These are phyloP conservation scores for Botrytis squamosa DNA, from an alignment of 2,329 filamentous ascomycete species.

Conservation along the genomic window DNA sequence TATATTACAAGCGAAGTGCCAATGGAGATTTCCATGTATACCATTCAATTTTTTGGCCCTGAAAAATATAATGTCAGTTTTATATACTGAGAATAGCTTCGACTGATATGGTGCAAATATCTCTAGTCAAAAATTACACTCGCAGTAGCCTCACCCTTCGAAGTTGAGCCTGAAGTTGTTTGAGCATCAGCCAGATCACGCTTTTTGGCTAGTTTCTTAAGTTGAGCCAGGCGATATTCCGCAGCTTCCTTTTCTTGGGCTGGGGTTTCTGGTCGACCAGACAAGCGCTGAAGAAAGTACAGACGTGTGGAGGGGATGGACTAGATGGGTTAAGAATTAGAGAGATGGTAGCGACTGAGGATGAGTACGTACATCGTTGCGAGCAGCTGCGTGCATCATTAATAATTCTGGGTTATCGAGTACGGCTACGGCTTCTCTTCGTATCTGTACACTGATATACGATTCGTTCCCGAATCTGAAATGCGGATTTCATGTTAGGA, in stretches of 20 bases:
- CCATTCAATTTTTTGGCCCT: background rate
- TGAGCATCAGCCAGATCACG: constrained; percentile 10
- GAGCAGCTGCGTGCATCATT: constrained; percentile 57
- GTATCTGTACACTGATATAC: constrained; percentile 33
- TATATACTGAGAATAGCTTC: background rate
- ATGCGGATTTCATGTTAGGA: background rate
- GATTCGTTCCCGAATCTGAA: constrained; percentile 32
- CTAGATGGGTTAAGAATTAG: constrained; percentile 39
- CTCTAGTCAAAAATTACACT: background rate
- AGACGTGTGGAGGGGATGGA: constrained; percentile 55
- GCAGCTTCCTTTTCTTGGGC: constrained; percentile 4
- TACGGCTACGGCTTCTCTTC: constrained; percentile 52
- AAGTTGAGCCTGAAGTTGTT: background rate
- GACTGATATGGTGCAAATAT: background rate
- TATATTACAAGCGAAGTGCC: background rate
- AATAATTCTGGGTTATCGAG: constrained; percentile 58
- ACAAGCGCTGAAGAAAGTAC: constrained; percentile 51
- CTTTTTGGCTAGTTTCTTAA: constrained; percentile 3
- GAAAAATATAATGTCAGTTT: background rate
- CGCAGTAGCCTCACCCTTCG: background rate
- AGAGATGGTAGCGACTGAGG: too few relatives aligned
- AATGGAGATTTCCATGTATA: too few relatives aligned
- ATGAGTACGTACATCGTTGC: constrained; percentile 50
- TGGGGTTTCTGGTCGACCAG: background rate
- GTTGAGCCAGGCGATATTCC: constrained; percentile 6